A percentile compares a stretch with the other conserved stretches of the same genome.
phyloP scores from a whole-genome alignment of 1,284 basidiomycete genomes.

The Irpex rosettiformis region DNA sequence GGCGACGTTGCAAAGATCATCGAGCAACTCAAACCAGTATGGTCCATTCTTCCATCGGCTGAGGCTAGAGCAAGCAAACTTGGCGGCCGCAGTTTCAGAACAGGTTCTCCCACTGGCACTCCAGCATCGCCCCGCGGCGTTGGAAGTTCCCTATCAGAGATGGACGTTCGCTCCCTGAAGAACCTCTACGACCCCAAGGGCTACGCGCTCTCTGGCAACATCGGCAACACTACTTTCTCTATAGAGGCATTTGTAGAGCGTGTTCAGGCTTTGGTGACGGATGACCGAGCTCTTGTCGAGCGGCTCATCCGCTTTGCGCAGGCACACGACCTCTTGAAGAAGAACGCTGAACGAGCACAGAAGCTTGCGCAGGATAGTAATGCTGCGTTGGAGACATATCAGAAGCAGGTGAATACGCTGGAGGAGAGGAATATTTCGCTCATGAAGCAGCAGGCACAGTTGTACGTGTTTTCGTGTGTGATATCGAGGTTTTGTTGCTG shows the following conservation, averaged over 20 bases:
- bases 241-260: slow-evolving; percentile 74
- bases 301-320: slow-evolving; percentile 79
- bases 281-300: slow-evolving; percentile 81
- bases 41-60: slow-evolving; percentile 76
- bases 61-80: slow-evolving; percentile 71
- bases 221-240: slow-evolving; percentile 40
- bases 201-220: slow-evolving; percentile 26
- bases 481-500: slow-evolving; percentile 1
- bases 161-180: slow-evolving; percentile 78
- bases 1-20: slow-evolving; percentile 59
- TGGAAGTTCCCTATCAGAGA: slow-evolving; percentile 61
- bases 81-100: slow-evolving; percentile 44
- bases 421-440: slow-evolving; percentile 68
- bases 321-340: slow-evolving; percentile 84
- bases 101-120: slow-evolving; percentile 39
- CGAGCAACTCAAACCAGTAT: slow-evolving; percentile 67
- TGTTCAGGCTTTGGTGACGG: slow-evolving; percentile 74
- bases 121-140: slow-evolving; percentile 33
- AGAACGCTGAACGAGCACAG: slow-evolving; percentile 86
- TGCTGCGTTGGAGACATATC: slow-evolving; percentile 78
- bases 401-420: slow-evolving; percentile 77
- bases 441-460: slow-evolving; percentile 43
- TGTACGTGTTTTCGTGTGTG: slow-evolving; percentile 43
- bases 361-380: slow-evolving; percentile 83
- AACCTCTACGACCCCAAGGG: slow-evolving; percentile 54